Evolutionary conservation across 2,329 filamentous ascomycete species (phyloP).

Genomic region (Eutypa lata): DNA sequence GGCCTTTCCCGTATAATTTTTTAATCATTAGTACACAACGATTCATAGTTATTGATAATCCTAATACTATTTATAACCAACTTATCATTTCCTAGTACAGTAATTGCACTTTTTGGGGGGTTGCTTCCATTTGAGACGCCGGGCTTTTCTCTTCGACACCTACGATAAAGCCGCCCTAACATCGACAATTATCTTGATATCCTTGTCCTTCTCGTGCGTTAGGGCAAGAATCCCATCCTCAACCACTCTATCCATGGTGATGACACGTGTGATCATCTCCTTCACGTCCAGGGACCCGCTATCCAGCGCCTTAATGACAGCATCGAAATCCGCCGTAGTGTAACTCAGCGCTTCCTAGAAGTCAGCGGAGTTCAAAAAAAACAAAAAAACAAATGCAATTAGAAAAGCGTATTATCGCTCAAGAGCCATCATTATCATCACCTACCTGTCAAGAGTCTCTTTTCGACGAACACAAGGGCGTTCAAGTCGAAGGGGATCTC

Average conservation of each 20-base stretch:
- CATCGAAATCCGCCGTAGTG: constrained; percentile 45
- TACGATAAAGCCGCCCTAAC: too few relatives aligned
- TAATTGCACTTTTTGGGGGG: too few relatives aligned
- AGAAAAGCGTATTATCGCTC: not conserved
- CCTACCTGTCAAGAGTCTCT: constrained; percentile 42
- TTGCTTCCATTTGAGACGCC: too few relatives aligned
- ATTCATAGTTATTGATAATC: too few relatives aligned
- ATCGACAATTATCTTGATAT: constrained; percentile 62
- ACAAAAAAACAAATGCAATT: not conserved
- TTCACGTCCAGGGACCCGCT: constrained; percentile 48
- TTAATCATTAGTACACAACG: too few relatives aligned
- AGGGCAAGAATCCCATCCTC: constrained; percentile 55
- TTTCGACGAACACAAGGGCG: constrained; percentile 50
- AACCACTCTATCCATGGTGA: constrained; percentile 52
- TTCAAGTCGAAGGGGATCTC: constrained; percentile 51
- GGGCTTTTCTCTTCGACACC: too few relatives aligned
- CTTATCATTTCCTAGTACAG: too few relatives aligned
- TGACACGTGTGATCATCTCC: constrained; percentile 59
- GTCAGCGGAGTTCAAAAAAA: constrained; percentile 6
- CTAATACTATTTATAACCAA: too few relatives aligned
- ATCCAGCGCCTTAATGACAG: constrained; percentile 51
- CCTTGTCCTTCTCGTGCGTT: constrained; percentile 57
- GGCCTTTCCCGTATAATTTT: constrained; percentile 7
- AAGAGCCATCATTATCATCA: not conserved
- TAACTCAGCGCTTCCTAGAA: constrained; percentile 28